Evolutionary conservation across 2,329 filamentous ascomycete genomes (phyloP), one percentile per base, ranked within the genome.

Genomic region (Pseudogymnoascus sp.): DNA sequence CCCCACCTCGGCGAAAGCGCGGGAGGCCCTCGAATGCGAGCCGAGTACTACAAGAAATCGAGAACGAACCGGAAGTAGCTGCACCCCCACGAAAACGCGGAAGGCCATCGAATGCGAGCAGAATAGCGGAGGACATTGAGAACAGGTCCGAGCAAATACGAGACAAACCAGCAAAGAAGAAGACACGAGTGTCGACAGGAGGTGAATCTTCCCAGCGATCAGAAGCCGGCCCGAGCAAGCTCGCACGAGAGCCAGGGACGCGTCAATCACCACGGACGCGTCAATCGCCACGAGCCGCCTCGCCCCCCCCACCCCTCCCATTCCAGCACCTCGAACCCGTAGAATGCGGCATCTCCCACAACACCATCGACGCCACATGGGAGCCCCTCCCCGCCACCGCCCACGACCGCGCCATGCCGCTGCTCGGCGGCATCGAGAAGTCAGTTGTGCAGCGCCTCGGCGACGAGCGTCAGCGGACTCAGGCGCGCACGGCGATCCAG

Each of bases 321-420:
- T 85, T 82, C 71, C 78, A 79, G 49, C 80, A 83, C 67, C 74
- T 88, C 59, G 76, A 78, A 5, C 73, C 82, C 12, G 77, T 77
- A 31, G 80, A 77, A 11, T 80, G 79, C 37, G 78, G 77, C 43
- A 77, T 91, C 45, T 83, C 85, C n/a, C 83, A 81, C 65, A 80
- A 82, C 28, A 82, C 80, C 38, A 88, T 96, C 63, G 81, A 88
- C 43, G 76, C 86, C 43, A 90, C 88, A 71, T 91, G 88, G 88
- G 76, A 79, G 2, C 78, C 83, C 5, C 78, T 90, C 4, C 78
- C 83, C 4, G 71, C 76, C 5, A 74, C 78, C 23, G 83, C 86
- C 43, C 74, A 88, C 62, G 75, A 80, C 6, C 80, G 81, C 60
- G 79, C 88, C n/a, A 76, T 78, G 16, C 72, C 77, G 14, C 78